Evolutionary conservation across 768 basidiomycete genomes (phyloP), one percentile per base, ranked within the genome.

Genomic region (Hemileccinum rubropunctum): DNA sequence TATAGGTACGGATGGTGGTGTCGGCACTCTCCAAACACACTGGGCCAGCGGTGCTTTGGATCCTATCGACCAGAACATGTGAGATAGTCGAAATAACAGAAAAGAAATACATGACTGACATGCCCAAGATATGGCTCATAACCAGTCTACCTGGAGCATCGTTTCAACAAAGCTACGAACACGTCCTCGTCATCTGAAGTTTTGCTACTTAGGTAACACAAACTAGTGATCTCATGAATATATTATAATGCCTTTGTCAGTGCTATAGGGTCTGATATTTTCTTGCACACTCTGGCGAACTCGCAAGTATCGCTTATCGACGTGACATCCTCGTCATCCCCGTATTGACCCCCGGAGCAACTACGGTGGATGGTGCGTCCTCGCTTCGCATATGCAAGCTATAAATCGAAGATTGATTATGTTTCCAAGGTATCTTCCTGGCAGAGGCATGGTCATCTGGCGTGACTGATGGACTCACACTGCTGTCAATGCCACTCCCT

Each of bases 381-480:
- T 5, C 2, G 3, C 10, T 14, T 32, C 13, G 11, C 18, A 10
- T 42, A 10, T 42, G 10, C 20, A n/a, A 38, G 4, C 1, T 21
- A 4, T 21, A 6, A 15, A 14, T 8, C 34, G 8, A 39, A 40
- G 18, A 36, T 53, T 42, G 10, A 48, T 45, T 23, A 21, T 12
- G 6, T 15, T 6, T 10, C 28, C 4, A 27, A 86, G 86, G 81
- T 34, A 73, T 84, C 41, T 49, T 48, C 48, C 48, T n/a, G 47
- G 47, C 1, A 70, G 77, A 53, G 80, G 81, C 26, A 61, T 60
- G 14, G 76, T 79, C 13, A 68, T 76, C 51, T 88, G 84, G 85
- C 77, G 85, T 33, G 85, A 88, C 62, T 87, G 83, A 83, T 87
- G 82, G 65, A 85, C 82, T 0, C 83, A 86, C 55, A 74, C 77